Conservation (phyloP, 352 stramenopile species). For the Elongisporangium anandrum region DNA sequence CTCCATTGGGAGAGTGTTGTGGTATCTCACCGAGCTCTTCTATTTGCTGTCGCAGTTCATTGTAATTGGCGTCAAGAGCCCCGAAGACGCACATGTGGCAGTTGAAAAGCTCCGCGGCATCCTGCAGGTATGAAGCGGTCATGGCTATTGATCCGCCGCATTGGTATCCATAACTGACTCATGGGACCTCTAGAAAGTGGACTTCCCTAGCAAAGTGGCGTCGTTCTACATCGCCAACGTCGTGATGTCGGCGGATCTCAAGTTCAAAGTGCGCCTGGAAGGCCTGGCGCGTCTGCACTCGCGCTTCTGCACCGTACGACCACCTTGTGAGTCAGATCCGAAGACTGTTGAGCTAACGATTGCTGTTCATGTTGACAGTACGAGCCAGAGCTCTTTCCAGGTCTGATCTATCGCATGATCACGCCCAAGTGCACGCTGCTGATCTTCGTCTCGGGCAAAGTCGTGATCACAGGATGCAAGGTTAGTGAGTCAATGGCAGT, state of each 20-base stretch:
- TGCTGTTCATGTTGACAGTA: slow-evolving; percentile 53
- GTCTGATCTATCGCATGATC: slow-evolving; percentile 95
- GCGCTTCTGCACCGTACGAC: slow-evolving; percentile 63
- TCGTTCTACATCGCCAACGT: slow-evolving; percentile 79
- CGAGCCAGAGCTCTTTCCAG: slow-evolving; percentile 97
- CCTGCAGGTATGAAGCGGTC: slow-evolving; percentile 31
- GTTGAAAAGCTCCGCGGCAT: slow-evolving; percentile 55
- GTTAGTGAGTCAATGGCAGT: slow-evolving; percentile 6
- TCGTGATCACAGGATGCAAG: slow-evolving; percentile 95
- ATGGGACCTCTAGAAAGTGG: slow-evolving; percentile 67
- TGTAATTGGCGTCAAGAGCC: slow-evolving; percentile 43
- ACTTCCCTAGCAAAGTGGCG: slow-evolving; percentile 34
- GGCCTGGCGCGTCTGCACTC: slow-evolving; percentile 52
- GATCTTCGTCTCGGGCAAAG: slow-evolving; percentile 96
- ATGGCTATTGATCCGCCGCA: background rate
- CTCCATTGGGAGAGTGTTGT: too few relatives aligned
- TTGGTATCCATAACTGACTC: too few relatives aligned
- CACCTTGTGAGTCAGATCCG: too few relatives aligned
- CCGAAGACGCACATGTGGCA: slow-evolving; percentile 30
- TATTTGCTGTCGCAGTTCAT: slow-evolving; percentile 39
- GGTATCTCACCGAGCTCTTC: too few relatives aligned
- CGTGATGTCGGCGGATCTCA: slow-evolving; percentile 90
- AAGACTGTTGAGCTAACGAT: slow-evolving; percentile 2
- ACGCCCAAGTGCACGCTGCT: slow-evolving; percentile 93
- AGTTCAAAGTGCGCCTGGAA: slow-evolving; percentile 77